Percentiles rank a stretch among this genome's conserved stretches.
Conservation (phyloP, 2,329 filamentous ascomycete genomes). For the Shiraia sp. region DNA sequence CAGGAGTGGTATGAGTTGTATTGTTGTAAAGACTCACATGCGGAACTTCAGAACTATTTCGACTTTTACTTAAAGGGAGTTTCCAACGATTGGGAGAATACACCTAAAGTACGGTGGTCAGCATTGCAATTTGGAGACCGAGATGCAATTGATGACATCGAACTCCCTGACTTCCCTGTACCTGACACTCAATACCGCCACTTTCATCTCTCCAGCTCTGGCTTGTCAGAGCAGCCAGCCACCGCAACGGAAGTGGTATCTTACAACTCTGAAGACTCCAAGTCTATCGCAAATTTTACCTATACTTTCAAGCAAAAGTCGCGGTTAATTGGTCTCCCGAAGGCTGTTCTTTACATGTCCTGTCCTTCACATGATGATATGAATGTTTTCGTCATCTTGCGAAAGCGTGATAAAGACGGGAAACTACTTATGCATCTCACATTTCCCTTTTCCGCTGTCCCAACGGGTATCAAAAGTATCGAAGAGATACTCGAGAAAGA, state of each 20-base stretch:
- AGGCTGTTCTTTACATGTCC: conserved; percentile 54
- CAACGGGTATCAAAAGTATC: conserved; percentile 39
- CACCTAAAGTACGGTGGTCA: conserved; percentile 50
- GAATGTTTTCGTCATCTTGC: conserved; percentile 49
- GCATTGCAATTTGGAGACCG: conserved; percentile 33
- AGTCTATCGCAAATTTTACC: conserved; percentile 17
- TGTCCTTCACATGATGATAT: conserved; percentile 50
- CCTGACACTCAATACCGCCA: conserved; percentile 17
- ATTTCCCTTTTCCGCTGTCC: conserved; percentile 46
- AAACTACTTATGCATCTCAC: conserved; percentile 50
- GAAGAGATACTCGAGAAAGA: conserved; percentile 62
- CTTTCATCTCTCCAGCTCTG: conserved; percentile 12
- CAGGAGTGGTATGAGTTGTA: conserved; percentile 30
- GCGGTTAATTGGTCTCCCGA: conserved; percentile 52
- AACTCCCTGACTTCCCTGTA: conserved; percentile 17
- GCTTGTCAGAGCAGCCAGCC: conserved; percentile 4
- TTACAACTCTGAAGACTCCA: conserved; percentile 22
- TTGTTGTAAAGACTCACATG: conserved; percentile 9
- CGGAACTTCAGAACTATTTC: conserved; percentile 45
- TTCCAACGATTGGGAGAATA: conserved; percentile 54
- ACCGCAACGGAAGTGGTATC: conserved; percentile 3
- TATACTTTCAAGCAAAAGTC: conserved; percentile 41
- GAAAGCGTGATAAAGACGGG: conserved; percentile 51
- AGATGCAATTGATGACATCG: conserved; percentile 20
- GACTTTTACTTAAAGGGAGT: conserved; percentile 51